These are phyloP conservation scores for Stephanodiscus minutulus DNA, from an alignment of 108 stramenopile species.

Conservation along the genomic window DNA sequence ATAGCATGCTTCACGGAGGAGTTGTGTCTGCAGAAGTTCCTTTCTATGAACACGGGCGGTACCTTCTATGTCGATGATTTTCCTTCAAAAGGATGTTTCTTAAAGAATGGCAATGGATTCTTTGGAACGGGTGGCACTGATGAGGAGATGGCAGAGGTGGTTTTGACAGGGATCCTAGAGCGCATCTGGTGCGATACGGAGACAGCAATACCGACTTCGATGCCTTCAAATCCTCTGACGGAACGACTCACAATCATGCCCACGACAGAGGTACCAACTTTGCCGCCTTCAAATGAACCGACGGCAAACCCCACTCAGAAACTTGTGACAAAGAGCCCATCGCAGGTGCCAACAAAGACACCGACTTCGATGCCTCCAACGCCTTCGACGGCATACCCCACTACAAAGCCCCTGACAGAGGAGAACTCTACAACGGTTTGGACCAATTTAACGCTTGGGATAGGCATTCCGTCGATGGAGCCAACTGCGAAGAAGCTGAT, in stretches of 20 bases:
- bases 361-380: not conserved
- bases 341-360: not conserved
- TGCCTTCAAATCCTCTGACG: not conserved
- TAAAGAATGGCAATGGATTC: not conserved
- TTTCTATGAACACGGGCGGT: conserved; percentile 6
- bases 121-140: conserved; percentile 9
- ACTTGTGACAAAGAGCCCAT: not conserved
- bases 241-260: not conserved
- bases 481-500: not conserved
- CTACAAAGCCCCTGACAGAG: not conserved
- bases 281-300: not conserved
- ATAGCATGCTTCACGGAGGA: not conserved
- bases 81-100: conserved; percentile 8
- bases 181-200: conserved; percentile 15
- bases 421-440: too few relatives aligned
- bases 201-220: not conserved
- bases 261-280: not conserved
- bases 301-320: not conserved
- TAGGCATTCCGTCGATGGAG: not conserved
- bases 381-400: too few relatives aligned
- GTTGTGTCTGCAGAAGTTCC: not conserved
- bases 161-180: not conserved
- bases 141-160: not conserved
- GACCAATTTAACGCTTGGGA: not conserved
- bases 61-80: not conserved